Base-by-base conservation (phyloP, 208 protist genomes). In the Trypanosoma boissoni region DNA sequence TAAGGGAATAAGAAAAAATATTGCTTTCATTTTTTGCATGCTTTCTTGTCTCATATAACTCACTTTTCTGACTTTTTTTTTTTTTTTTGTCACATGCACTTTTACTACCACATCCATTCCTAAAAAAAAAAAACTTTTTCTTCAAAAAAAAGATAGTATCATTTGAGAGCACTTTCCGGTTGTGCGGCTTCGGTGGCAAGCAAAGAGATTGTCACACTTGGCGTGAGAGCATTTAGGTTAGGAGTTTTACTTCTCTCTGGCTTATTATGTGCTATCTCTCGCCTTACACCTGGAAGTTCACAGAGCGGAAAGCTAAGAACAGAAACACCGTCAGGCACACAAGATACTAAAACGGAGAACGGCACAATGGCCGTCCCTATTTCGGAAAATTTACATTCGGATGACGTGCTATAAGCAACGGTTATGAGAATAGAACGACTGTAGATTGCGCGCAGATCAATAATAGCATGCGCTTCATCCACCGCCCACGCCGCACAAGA, bases 141-240 rank as follows among this genome's bases (percentile, higher is more conserved):
- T n/a, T n/a, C n/a, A 43, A 54, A 37, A 64, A 36, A 70, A 65
- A 50, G 26, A 49, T 41, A 42, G 28, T 66, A 21, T 23, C 65
- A 66, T 12, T 6, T 32, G 16, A 36, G 43, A n/a, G n/a, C 26
- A 2, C 49, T 49, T 18, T 58, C 14, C 1, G 49, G 32, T 20
- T 58, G 48, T 1, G 14, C 39, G 21, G 45, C 36, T 16, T 71
- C 67, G 21, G 61, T 52, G 12, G 72, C 77, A 21, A 83, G 63
- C 31, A 83, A 61, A 27, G 69, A 76, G 24, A 87, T 71, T 8
- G 80, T 83, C 1, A 87, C 51, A 26, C 53, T 72, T 4, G 72
- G 56, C 12, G 4, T 49, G 5, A 60, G 56, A 1, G 52, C 44
- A 43, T 27, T 45, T 0, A 58, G 28, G 48, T 54, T 62, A 12